A percentile compares a stretch with the other conserved stretches of the same genome.
Evolutionary conservation across 2,329 filamentous ascomycete genomes (phyloP).

Genomic region (Talaromyces sp.): DNA sequence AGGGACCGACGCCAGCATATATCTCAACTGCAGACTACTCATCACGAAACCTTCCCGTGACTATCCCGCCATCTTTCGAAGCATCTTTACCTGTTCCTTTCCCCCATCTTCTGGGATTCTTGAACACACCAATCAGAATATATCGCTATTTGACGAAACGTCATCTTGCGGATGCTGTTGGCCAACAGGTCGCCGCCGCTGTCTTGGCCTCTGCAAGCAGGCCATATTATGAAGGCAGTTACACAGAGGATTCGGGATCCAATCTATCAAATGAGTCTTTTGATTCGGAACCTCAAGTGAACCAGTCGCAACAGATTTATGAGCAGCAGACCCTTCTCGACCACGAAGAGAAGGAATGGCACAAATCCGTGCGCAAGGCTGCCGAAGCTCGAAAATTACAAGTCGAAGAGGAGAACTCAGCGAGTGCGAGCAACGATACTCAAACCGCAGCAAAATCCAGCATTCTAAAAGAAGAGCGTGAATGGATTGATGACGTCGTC

Average conservation of each 20-base stretch:
- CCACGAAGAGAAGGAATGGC: constrained; percentile 75
- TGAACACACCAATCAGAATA: constrained; percentile 80
- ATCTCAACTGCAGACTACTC: constrained; percentile 69
- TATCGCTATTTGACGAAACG: constrained; percentile 82
- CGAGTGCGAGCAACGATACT: constrained; percentile 24
- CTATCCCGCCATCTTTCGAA: constrained; percentile 65
- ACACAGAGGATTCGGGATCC: constrained; percentile 18
- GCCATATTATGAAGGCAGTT: constrained; percentile 32
- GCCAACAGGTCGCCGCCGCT: constrained; percentile 78
- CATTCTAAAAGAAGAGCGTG: constrained; percentile 50
- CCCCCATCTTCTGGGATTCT: constrained; percentile 87
- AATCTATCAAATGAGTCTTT: background rate
- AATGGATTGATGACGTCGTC: constrained; percentile 70
- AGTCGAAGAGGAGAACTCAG: constrained; percentile 12
- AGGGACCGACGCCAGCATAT: constrained; percentile 64
- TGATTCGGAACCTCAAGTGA: background rate
- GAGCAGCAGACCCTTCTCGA: constrained; percentile 63
- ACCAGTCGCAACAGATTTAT: constrained; percentile 34
- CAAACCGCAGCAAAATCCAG: background rate
- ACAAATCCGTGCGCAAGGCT: constrained; percentile 65
- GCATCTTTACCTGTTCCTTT: constrained; percentile 69
- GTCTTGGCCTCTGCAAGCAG: constrained; percentile 56
- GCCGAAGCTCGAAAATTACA: constrained; percentile 22
- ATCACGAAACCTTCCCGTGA: constrained; percentile 57
- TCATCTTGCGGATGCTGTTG: constrained; percentile 77